Base-by-base conservation (phyloP, 768 basidiomycete species). In the Lactarius quietus region DNA sequence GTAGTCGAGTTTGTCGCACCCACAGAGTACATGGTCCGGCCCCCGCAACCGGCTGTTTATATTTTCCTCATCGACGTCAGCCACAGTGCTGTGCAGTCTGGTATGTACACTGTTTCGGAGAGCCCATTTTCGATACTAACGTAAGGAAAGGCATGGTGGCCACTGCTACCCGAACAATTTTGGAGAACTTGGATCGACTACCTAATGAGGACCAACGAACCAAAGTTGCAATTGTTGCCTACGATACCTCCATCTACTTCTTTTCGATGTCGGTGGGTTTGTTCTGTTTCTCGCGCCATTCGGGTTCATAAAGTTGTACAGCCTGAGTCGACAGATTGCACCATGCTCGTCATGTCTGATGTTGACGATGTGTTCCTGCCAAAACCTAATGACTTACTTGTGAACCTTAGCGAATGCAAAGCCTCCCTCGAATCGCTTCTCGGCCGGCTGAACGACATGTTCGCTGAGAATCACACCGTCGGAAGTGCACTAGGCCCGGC, bases 21-120 rank as follows among this genome's bases (percentile, higher is more conserved):
- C 7, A 96, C 95, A 0, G 97, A 99, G 78, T 99, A 99, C 77
- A 98, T 98, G 97, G 96, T 95, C 73, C 90, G 97, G 69, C 90
- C 97, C 6, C 97, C 97, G 59, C 97, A 98, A 76, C 94, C 97
- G 6, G 93, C 95, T 20, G 93, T 97, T 59, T 98, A 96, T 76
- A 84, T 96, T 63, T 97, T 98, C 82, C 84, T 98, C 74, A 92
- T 99, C 77, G 97, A 99, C 73, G 95, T 98, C 69, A 93, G 93
- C 73, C 92, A 96, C 73, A 76, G 87, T 43, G 95, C 96, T 35
- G 84, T 99, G 52, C 90, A 94, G 77, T 92, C 92, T 52, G 92
- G 91, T 90, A 68, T 65, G 82, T 70, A n/a, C 9, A 41, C 29
- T n/a, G 9, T 48, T 18, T 52, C 48, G 3, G 29, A 28, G 33